phyloP scores from a whole-genome alignment of 2,329 filamentous ascomycete genomes.

The Fusarium papillatum region DNA sequence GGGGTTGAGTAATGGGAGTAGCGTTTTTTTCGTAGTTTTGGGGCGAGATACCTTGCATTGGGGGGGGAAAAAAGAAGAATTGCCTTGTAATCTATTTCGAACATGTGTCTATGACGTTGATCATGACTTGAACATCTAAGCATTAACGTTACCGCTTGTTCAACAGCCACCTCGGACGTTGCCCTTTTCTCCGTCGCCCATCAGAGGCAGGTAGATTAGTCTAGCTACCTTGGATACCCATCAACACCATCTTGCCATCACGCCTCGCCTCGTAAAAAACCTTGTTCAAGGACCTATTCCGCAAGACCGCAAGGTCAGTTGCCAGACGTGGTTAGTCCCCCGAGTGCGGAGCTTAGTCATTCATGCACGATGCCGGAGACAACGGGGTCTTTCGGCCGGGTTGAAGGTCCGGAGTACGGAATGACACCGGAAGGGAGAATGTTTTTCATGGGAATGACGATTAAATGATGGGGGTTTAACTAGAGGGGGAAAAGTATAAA shows the following conservation, averaged over 20 bases:
- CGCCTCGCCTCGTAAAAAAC: not conserved
- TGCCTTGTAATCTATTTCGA: too few species aligned
- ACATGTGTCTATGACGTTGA: not conserved
- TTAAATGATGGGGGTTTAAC: not conserved
- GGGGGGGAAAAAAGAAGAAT: constrained; percentile 16
- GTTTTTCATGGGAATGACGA: not conserved
- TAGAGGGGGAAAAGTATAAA: constrained; percentile 15
- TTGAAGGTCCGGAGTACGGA: not conserved
- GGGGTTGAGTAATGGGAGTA: constrained; percentile 10
- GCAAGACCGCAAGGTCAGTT: not conserved
- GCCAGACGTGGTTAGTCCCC: not conserved
- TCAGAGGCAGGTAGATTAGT: too few species aligned
- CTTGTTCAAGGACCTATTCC: not conserved
- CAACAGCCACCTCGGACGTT: not conserved
- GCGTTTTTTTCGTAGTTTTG: constrained; percentile 27
- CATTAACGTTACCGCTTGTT: not conserved
- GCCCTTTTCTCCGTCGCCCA: not conserved
- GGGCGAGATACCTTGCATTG: constrained; percentile 37
- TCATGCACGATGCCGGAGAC: constrained; percentile 35
- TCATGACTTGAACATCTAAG: not conserved
- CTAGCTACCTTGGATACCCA: not conserved
- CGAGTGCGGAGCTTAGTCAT: constrained; percentile 29
- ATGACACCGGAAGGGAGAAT: not conserved
- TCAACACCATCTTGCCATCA: not conserved
- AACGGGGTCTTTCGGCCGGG: constrained; percentile 23